Percentiles rank a stretch among this genome's conserved stretches.
phyloP scores from a whole-genome alignment of 2,329 filamentous ascomycete species.

The Exophiala mesophila region DNA sequence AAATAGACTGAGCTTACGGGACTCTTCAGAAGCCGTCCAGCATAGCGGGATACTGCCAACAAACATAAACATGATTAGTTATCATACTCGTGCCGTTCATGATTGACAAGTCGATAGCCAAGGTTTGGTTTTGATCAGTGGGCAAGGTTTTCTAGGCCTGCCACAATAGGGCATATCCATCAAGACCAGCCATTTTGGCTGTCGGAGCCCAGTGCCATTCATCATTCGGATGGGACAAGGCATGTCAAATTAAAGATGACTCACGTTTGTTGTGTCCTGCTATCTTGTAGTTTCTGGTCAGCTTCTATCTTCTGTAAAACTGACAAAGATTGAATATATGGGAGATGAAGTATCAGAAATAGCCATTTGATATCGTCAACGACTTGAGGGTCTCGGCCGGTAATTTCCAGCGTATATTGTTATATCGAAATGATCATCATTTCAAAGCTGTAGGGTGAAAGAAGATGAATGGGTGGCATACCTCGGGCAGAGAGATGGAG shows the following conservation, averaged over 20 bases:
- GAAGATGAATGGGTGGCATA: conserved; percentile 10
- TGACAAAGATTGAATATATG: no score
- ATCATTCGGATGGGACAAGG: conserved; percentile 55
- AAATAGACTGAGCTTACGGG: conserved; percentile 4
- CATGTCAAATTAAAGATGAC: conserved; percentile 18
- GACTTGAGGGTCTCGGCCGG: conserved; percentile 70
- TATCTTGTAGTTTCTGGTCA: no score
- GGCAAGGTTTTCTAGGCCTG: conserved; percentile 99
- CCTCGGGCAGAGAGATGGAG: no score
- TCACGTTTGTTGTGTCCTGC: no score
- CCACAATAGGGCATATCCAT: conserved; percentile 85
- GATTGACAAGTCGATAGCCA: no score
- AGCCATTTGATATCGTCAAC: conserved; percentile 83
- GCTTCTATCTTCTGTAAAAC: no score
- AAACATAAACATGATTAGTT: no score
- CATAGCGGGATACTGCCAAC: no score
- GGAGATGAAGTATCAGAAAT: conserved; percentile 76
- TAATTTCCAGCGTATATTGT: conserved; percentile 85
- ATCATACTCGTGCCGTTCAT: background rate
- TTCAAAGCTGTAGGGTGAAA: conserved; percentile 29
- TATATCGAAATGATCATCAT: conserved; percentile 57
- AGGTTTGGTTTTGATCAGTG: conserved; percentile 72
- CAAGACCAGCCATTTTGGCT: conserved; percentile 56
- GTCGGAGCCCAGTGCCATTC: conserved; percentile 98
- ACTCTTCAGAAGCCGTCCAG: no score